Base-by-base conservation (phyloP, 2,329 filamentous ascomycete species). In the Emergomyces pasteurianus region DNA sequence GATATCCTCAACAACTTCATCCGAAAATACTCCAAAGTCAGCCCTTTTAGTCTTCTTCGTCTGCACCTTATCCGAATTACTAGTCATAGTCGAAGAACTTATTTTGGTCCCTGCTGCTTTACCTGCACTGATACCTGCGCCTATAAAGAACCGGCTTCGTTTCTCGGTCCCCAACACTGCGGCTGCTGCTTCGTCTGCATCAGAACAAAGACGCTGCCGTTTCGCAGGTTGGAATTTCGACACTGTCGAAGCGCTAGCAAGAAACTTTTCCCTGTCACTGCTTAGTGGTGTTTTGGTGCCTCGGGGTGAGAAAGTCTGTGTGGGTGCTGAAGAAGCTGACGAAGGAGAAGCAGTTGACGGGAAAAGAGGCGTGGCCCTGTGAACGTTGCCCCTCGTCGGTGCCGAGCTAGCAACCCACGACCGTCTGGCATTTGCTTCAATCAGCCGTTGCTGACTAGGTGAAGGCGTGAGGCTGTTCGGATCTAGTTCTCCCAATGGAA, bases 381-480 rank as follows among this genome's bases (percentile, higher is more conserved):
- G 68, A 18, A 71, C 63, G 53, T 67, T 69, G 52, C 69, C 68
- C 42, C 71, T 75, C n/a, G 69, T 68, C 62, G 77, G 76, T 34
- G 77, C 78, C 58, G 79, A 75, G 49, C 77, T 79, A 34, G 82
- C 77, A 56, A 78, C 75, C 84, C 84, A 87, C 14, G 81, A 79
- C 26, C 70, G 75, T 49, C 74, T 78, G 57, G 75, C 74, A 68
- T 85, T 80, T n/a, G 56, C 59, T 62, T 82, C 75, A 28, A 88
- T 72, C 12, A 86, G 71, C 31, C 77, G 76, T 69, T 84, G 82
- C 67, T 88, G 86, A 66, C 80, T 86, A 23, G 84, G 84, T 9
- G 86, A 87, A 26, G 83, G 83, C 0, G 83, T 85, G 68, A 89
- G 84, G 63, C 77, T 80, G 68, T 89, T 89, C 0, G 84, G 82